phyloP scores from a whole-genome alignment of 805 yeast species.

The Lipomyces orientalis region DNA sequence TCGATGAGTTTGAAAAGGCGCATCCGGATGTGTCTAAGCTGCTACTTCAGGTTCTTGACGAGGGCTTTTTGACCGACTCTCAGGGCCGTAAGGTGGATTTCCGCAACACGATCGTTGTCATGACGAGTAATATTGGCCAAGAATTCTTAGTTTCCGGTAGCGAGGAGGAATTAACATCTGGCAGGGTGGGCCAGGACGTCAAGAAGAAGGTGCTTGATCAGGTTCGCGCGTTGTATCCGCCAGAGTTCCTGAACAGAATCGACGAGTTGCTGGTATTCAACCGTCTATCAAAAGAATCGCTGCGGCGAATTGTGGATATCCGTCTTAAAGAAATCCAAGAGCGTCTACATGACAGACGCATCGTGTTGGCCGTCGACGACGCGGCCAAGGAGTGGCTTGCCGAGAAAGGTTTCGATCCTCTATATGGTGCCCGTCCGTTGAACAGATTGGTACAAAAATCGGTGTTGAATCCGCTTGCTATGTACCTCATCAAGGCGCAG shows the following conservation, averaged over 20 bases:
- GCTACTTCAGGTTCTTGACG: conserved; percentile 89
- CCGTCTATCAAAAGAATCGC: conserved; percentile 76
- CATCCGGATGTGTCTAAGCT: conserved; percentile 94
- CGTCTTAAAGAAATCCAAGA: conserved; percentile 81
- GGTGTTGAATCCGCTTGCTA: conserved; percentile 88
- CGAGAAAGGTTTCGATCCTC: conserved; percentile 84
- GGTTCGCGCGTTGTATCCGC: conserved; percentile 79
- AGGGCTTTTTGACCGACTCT: conserved; percentile 91
- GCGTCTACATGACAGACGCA: conserved; percentile 78
- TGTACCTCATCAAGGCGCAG: conserved; percentile 77
- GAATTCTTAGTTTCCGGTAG: conserved; percentile 76
- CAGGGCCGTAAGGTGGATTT: conserved; percentile 95
- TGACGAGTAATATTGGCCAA: conserved; percentile 97
- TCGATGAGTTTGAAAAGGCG: conserved; percentile 97
- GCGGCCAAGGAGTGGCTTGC: conserved; percentile 80
- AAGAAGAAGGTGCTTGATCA: conserved; percentile 67
- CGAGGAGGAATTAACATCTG: conserved; percentile 46
- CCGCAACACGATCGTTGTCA: conserved; percentile 90
- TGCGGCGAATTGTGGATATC: conserved; percentile 82
- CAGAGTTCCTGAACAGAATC: conserved; percentile 92
- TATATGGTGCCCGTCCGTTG: conserved; percentile 95
- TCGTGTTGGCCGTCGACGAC: conserved; percentile 59
- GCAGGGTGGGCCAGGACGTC: conserved; percentile 59
- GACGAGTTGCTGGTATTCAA: conserved; percentile 95
- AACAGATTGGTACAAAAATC: conserved; percentile 85